phyloP scores from a whole-genome alignment of 169 alveolate genomes.

The Pseudocohnilembus persalinus region DNA sequence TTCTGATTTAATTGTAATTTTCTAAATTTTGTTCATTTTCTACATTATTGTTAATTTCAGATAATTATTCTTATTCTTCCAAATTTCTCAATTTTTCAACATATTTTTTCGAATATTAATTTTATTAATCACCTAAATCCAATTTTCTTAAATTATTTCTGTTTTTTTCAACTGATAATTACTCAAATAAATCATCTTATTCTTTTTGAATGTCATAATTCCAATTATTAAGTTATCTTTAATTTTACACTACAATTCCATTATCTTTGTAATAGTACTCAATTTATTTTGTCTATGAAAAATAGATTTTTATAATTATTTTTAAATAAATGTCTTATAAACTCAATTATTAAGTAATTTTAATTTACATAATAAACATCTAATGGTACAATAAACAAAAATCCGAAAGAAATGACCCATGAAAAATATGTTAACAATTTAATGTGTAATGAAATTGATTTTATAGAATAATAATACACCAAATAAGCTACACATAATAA shows the following conservation, averaged over 20 bases:
- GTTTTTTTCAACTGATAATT: too few species aligned
- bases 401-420: slow-evolving; percentile 43
- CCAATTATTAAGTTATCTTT: not conserved
- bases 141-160: too few species aligned
- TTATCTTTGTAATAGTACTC: not conserved
- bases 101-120: not conserved
- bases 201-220: not conserved
- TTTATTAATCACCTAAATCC: too few species aligned
- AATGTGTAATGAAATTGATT: slow-evolving; percentile 20
- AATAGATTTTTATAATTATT: not conserved
- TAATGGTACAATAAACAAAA: slow-evolving; percentile 40
- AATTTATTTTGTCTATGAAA: not conserved
- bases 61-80: not conserved
- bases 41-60: not conserved
- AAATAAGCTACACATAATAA: slow-evolving; percentile 32
- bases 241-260: not conserved
- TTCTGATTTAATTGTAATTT: not conserved
- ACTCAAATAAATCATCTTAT: not conserved
- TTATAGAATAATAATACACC: slow-evolving; percentile 26
- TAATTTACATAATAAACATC: slow-evolving; percentile 35
- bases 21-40: slow-evolving; percentile 3
- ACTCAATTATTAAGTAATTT: not conserved
- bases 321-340: not conserved
- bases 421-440: slow-evolving; percentile 31
- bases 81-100: not conserved